A percentile compares a stretch with the other conserved stretches of the same genome.
Conservation (phyloP, 1,284 basidiomycete species). For the Leccinum fallax region DNA sequence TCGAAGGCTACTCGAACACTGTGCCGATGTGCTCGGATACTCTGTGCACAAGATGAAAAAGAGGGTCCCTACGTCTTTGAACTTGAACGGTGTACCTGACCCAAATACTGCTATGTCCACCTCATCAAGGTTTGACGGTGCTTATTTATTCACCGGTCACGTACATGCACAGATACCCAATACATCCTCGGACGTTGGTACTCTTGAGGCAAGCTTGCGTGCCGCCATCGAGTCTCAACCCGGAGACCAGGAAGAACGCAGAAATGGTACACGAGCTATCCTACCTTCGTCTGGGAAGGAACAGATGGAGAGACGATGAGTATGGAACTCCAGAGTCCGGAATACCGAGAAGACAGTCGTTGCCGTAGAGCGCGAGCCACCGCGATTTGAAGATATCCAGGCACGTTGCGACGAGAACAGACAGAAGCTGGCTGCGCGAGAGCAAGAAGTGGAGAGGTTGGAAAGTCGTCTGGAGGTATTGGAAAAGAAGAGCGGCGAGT, state of each 20-base stretch:
- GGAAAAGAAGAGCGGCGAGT: slow-evolving; percentile 48
- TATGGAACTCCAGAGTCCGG: slow-evolving; percentile 54
- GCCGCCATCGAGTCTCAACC: slow-evolving; percentile 58
- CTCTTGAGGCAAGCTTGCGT: slow-evolving; percentile 61
- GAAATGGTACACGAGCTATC: slow-evolving; percentile 63
- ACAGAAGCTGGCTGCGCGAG: slow-evolving; percentile 44
- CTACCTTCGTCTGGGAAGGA: slow-evolving; percentile 59
- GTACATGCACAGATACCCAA: slow-evolving; percentile 56
- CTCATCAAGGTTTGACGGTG: slow-evolving; percentile 70
- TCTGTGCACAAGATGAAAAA: slow-evolving; percentile 70
- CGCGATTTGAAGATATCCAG: slow-evolving; percentile 57
- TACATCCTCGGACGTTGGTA: slow-evolving; percentile 43
- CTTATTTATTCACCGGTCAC: slow-evolving; percentile 80
- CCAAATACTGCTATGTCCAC: slow-evolving; percentile 46
- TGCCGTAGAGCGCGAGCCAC: slow-evolving; percentile 62
- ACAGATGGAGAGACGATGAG: slow-evolving; percentile 60
- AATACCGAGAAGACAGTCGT: slow-evolving; percentile 62
- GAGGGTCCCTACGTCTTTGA: slow-evolving; percentile 43
- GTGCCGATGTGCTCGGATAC: slow-evolving; percentile 74
- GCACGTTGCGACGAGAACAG: slow-evolving; percentile 54
- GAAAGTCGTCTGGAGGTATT: slow-evolving; percentile 47
- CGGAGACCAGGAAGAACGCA: slow-evolving; percentile 60
- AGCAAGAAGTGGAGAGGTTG: slow-evolving; percentile 48
- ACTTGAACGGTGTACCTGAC: slow-evolving; percentile 45
- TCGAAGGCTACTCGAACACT: slow-evolving; percentile 70